Conservation (phyloP, 2,329 filamentous ascomycete genomes). For the Clarireedia monteithiana region DNA sequence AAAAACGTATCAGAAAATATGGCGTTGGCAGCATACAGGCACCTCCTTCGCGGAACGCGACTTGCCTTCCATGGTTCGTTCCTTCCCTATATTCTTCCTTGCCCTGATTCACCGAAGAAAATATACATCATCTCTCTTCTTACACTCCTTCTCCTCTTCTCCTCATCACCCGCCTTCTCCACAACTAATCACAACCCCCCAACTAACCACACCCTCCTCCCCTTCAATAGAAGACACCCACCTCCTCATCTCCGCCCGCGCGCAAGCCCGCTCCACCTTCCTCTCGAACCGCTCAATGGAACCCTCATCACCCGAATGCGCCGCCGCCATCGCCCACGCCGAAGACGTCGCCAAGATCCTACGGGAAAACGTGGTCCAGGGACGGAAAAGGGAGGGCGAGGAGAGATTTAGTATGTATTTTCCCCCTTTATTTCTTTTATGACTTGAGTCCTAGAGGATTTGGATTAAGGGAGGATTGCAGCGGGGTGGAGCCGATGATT, state of each 20-base stretch:
- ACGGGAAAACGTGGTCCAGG: slow-evolving; percentile 82
- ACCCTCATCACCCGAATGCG: slow-evolving; percentile 48
- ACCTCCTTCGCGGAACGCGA: slow-evolving; percentile 70
- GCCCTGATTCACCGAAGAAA: neutral
- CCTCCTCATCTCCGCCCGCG: slow-evolving; percentile 62
- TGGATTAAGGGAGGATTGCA: neutral
- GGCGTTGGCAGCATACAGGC: slow-evolving; percentile 71
- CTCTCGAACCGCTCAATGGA: slow-evolving; percentile 55
- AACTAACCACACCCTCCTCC: neutral
- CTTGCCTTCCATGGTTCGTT: slow-evolving; percentile 73
- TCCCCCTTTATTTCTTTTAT: neutral
- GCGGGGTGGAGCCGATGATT: neutral
- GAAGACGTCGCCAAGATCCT: slow-evolving; percentile 76
- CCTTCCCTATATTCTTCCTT: neutral
- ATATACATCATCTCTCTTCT: neutral
- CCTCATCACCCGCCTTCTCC: neutral
- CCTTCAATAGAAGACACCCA: slow-evolving; percentile 54
- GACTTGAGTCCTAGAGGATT: neutral
- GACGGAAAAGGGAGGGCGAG: slow-evolving; percentile 41
- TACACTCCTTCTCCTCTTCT: neutral
- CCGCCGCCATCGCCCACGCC: slow-evolving; percentile 66
- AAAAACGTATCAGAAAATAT: slow-evolving; percentile 33
- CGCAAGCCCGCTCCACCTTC: slow-evolving; percentile 68
- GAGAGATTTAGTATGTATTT: slow-evolving; percentile 52
- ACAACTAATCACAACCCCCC: neutral